Percentiles rank a stretch among this genome's conserved stretches.
phyloP scores from a whole-genome alignment of 345 rosid genomes.

The Sonneratia alba region DNA sequence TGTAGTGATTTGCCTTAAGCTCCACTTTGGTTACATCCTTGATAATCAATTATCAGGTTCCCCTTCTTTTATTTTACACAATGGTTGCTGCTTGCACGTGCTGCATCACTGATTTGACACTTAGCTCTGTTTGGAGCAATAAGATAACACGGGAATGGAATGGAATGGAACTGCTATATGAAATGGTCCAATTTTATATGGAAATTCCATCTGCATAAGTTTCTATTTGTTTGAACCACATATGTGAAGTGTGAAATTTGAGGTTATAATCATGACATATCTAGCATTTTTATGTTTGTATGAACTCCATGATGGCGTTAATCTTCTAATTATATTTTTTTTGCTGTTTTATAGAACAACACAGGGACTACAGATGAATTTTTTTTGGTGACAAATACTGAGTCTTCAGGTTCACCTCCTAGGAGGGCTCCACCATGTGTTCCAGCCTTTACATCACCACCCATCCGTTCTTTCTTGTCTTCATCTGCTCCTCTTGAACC shows the following conservation, averaged over 20 bases:
- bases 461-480: slow-evolving; percentile 20
- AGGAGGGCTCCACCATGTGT: slow-evolving; percentile 74
- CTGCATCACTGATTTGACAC: background rate
- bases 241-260: background rate
- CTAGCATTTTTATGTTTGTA: background rate
- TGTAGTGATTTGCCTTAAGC: background rate
- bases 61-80: background rate
- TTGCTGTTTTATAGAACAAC: slow-evolving; percentile 42
- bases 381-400: slow-evolving; percentile 76
- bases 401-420: slow-evolving; percentile 88
- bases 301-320: background rate
- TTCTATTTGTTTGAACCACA: background rate
- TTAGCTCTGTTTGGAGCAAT: background rate
- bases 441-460: slow-evolving; percentile 28
- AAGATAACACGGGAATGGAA: background rate
- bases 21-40: background rate
- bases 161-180: background rate
- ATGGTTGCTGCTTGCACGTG: background rate
- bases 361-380: slow-evolving; percentile 68
- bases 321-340: slow-evolving; percentile 6
- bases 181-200: background rate
- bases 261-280: background rate
- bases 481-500: slow-evolving; percentile 33
- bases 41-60: background rate
- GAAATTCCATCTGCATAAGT: background rate